Evolutionary conservation across 179 eudicot genomes (phyloP), one percentile per base, ranked within the genome.

Genomic region (Camellia oleifera): DNA sequence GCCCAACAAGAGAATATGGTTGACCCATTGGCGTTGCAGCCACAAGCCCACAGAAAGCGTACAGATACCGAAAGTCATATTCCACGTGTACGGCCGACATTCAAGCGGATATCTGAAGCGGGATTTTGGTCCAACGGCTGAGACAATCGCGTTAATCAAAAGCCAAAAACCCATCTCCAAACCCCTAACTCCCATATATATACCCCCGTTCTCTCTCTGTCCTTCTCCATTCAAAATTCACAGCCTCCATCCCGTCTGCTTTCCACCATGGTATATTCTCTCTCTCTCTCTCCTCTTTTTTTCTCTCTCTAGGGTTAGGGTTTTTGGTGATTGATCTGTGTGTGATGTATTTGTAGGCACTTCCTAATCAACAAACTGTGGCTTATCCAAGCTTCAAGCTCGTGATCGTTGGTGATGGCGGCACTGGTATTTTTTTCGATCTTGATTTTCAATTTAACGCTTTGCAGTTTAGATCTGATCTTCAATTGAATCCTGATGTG

Each of bases 351-450:
- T 45, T 71, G 53, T 60, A 88, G 91, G 92, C 91, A 67, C 81
- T 90, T 81, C 91, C 88, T n/a, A 87, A 84, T 81, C 92, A 90
- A 77, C 88, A 86, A 79, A 86, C 87, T 2, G 92, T 90, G 6
- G 83, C 81, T 46, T 88, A 90, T 69, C 91, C 91, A 1, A 90
- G 90, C 84, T 90, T 90, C 61, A 90, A 90, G 90, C 92, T 90
- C 32, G 91, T 90, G 9, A 88, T 90, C 63, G 92, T 88, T 56
- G 92, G 92, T 69, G 92, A 90, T 61, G 92, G 92, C 53, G 91
- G 92, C 52, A 88, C 91, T 64, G 91, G 91, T 90, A 88, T 62
- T 57, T 20, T 4, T 11, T 50, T 48, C 61, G 17, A 9, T 57
- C 11, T 72, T 12, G 17, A 20, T 71, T 20, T 61, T 32, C 1